Base-by-base conservation (phyloP, 306 rosid genomes). In the Prunus salicina region DNA sequence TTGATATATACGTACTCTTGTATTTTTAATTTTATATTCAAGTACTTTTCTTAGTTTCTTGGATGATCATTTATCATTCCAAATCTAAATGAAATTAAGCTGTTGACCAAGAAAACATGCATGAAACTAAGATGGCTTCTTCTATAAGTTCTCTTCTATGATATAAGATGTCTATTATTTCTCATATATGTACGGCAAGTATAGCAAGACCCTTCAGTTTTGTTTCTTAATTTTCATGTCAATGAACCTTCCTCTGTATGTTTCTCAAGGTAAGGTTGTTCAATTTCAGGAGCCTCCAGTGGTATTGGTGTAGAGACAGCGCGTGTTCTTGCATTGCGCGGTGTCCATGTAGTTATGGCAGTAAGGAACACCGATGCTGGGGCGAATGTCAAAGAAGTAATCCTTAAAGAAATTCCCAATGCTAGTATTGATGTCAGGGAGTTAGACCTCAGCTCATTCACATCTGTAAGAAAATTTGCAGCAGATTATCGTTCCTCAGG, bases 271-370 rank as follows among this genome's bases (percentile, higher is more conserved):
- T 53, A 8, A 55, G 61, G 27, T 55, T 55, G 61, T n/a, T 55
- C 25, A 57, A 66, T 74, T 27, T 72, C 90, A 91, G 98, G 97
- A 67, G 89, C 97, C 57, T 84, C 95, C n/a, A 82, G 91, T 82
- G 98, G 97, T 18, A 91, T 91, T 83, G 97, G 97, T 6, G 65
- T 20, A 5, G 97, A 93, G 81, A 89, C 92, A 43, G 62, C 93
- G 32, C 82, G 97, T 57, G 93, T 89, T 75, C 97, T 93, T 75
- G 96, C 91, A 7, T 70, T 91, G 82, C 91, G 90, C 16, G 96
- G 98, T 20, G 90, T 82, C 45, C 96, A 84, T 72, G 97, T 93
- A 50, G 80, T 93, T 43, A 91, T 89, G 89, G 96, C 73, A 2
- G 96, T 89, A 11, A 91, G 97, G 79, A 88, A 91, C 73, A 18